Percentiles rank a stretch among this genome's conserved stretches.
These are phyloP conservation scores for Plasmodium gonderi DNA, from an alignment of 169 alveolate genomes.

Conservation along the genomic window DNA sequence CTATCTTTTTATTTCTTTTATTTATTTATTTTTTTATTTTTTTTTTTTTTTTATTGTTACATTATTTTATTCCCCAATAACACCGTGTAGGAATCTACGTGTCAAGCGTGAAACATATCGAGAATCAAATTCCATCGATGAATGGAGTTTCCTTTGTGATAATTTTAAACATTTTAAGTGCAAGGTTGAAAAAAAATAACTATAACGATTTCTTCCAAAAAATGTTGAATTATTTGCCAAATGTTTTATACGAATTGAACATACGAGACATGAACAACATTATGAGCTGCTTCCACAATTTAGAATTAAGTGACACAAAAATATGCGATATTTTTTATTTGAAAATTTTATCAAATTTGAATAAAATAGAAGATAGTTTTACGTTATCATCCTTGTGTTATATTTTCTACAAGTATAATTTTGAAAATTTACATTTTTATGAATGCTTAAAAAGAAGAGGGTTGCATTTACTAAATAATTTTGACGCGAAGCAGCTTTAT, in stretches of 20 bases:
- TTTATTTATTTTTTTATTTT: not conserved
- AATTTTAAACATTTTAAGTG: constrained; percentile 47
- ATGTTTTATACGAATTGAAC: constrained; percentile 54
- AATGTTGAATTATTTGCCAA: constrained; percentile 62
- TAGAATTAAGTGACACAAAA: constrained; percentile 42
- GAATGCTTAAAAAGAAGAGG: constrained; percentile 44
- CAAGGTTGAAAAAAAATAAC: constrained; percentile 47
- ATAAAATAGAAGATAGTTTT: constrained; percentile 18
- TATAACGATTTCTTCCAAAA: constrained; percentile 52
- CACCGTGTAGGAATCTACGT: constrained; percentile 29
- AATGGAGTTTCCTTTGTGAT: constrained; percentile 54
- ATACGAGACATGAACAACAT: constrained; percentile 46
- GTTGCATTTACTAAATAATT: constrained; percentile 6
- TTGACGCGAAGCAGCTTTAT: constrained; percentile 25
- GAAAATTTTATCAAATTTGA: constrained; percentile 43
- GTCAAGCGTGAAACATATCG: constrained; percentile 28
- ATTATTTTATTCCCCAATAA: not conserved
- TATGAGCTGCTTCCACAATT: constrained; percentile 32
- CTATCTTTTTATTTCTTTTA: not conserved
- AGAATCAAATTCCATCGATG: constrained; percentile 31
- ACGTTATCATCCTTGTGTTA: constrained; percentile 50
- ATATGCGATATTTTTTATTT: constrained; percentile 48
- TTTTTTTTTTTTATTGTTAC: not conserved
- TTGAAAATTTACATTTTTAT: constrained; percentile 37
- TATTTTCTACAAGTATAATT: constrained; percentile 50